These are phyloP conservation scores for Panicum hallii DNA, from an alignment of 202 grass and related monocot genomes.

Conservation along the genomic window DNA sequence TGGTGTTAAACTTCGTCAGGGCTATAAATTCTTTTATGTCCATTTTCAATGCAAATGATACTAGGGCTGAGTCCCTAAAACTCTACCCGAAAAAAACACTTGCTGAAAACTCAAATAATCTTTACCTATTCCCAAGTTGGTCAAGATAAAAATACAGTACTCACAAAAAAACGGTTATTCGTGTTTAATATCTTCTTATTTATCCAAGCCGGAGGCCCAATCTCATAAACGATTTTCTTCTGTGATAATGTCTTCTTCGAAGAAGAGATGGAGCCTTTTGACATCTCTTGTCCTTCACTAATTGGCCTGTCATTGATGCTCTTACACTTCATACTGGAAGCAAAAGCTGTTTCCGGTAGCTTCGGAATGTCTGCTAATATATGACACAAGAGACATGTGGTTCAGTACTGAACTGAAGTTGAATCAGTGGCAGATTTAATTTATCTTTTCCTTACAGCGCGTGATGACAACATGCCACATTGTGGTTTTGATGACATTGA, in stretches of 20 bases:
- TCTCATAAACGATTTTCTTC: neutral
- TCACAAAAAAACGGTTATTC: neutral
- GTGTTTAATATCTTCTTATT: neutral
- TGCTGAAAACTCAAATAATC: neutral
- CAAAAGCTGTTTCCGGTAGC: neutral
- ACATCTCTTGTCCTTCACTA: neutral
- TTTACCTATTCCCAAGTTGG: neutral
- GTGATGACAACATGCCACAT: neutral
- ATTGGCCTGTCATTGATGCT: neutral
- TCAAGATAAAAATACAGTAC: neutral
- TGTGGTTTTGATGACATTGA: slow-evolving; percentile 4
- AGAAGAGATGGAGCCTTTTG: neutral
- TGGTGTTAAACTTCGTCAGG: neutral
- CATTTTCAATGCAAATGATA: neutral
- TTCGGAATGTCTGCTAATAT: neutral
- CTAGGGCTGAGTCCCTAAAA: neutral
- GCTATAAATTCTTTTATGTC: neutral
- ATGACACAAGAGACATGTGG: neutral
- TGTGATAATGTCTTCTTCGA: neutral
- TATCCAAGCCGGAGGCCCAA: neutral
- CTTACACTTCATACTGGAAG: neutral
- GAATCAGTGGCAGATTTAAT: neutral
- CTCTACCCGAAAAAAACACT: neutral
- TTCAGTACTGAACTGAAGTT: neutral
- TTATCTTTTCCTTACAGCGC: neutral